Base-by-base conservation (phyloP, 2,329 filamentous ascomycete species). In the Didymella arachidicola region DNA sequence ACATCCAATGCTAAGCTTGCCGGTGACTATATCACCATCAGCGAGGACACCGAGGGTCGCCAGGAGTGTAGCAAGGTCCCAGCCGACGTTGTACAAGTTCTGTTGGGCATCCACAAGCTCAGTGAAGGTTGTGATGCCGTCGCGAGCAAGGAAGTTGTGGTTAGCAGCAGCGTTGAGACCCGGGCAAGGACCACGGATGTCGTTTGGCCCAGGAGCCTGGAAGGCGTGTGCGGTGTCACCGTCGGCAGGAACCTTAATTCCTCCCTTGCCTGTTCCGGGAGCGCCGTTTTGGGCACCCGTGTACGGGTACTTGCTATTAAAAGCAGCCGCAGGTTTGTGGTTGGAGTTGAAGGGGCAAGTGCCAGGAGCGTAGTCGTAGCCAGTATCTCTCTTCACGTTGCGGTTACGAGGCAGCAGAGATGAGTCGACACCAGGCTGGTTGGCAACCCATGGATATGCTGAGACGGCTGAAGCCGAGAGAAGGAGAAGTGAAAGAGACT, bases 71-170 rank as follows among this genome's bases (percentile, higher is more conserved):
- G 79, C 75, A 25, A 80, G 70, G 57, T 80, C 78, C 49, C 78
- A 80, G 46, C 72, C 77, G 22, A 81, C 75, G 36, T 81, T 81
- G 70, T 80, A 81, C 26, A 81, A 57, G 47, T 81, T 80, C 63
- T 81, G 79, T 45, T 80, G 77, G 30, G 78, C 78, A 59, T 79
- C 78, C 45, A 81, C 77, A n/a, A 81, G 72, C 64, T 81, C 79
- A 42, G 69, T 73, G 70, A 76, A 79, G 27, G 71, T 80, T 12
- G 72, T 73, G 42, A 81, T 74, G 32, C 79, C 79, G 50, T 81
- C 79, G 43, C 74, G 76, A 26, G 78, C 72, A 7, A 80, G 67
- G 69, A 80, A 81, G 41, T 71, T 65, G 25, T 69, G 66, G 57
- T 81, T 81, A 10, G 79, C 79, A 18, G 77, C 77, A 12, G 77